These are phyloP conservation scores for Verticillium isaacii DNA, from an alignment of 2,329 filamentous ascomycete genomes.

Conservation along the genomic window DNA sequence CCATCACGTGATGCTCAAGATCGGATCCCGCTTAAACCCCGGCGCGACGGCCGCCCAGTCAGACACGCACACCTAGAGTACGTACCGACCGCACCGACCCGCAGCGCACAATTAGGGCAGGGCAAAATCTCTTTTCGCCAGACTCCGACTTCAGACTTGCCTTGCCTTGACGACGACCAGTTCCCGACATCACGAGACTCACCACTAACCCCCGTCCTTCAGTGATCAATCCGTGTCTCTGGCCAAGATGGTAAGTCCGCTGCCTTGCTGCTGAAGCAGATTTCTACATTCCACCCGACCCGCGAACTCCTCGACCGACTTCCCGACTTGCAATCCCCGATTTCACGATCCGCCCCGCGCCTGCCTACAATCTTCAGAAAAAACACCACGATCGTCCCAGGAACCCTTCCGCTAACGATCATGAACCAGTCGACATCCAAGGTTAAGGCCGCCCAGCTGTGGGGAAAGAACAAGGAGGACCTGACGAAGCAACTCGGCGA, in stretches of 20 bases:
- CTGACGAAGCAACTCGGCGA: slow-evolving; percentile 91
- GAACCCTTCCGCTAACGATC: slow-evolving; percentile 10
- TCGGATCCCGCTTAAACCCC: neutral
- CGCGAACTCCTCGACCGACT: slow-evolving; percentile 6
- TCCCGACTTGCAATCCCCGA: slow-evolving; percentile 9
- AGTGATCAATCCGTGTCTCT: slow-evolving; percentile 25
- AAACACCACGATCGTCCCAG: neutral
- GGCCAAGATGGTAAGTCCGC: slow-evolving; percentile 42
- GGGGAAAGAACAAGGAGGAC: slow-evolving; percentile 99
- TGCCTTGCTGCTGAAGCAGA: neutral
- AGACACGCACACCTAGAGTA: neutral
- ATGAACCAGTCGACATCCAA: slow-evolving; percentile 44
- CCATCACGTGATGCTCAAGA: neutral
- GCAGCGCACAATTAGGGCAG: neutral
- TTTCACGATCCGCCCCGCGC: slow-evolving; percentile 15
- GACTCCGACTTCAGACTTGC: neutral
- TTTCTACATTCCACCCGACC: neutral
- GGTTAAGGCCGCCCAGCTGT: slow-evolving; percentile 96
- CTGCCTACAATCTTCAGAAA: neutral
- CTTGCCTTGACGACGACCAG: neutral
- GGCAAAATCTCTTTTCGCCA: neutral
- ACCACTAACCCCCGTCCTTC: slow-evolving; percentile 12
- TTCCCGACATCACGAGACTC: slow-evolving; percentile 5
- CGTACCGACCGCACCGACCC: neutral
- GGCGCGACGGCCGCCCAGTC: neutral